These are phyloP conservation scores for Arxiozyma slooffiae DNA, from an alignment of 1,139 yeast genomes.

Conservation along the genomic window DNA sequence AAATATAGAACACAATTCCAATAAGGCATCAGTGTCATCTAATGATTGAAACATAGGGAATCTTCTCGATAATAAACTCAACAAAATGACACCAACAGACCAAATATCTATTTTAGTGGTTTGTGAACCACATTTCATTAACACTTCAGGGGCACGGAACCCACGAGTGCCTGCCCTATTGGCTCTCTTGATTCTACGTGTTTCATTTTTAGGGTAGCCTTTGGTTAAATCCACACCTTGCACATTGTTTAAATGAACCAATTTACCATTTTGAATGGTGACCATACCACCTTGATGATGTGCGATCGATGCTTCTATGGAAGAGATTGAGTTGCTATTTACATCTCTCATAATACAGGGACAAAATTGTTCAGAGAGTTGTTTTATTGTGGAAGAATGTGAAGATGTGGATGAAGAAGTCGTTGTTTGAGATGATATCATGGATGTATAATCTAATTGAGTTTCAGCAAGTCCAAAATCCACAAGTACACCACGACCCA, in stretches of 20 bases:
- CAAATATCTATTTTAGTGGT: conserved; percentile 75
- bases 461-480: conserved; percentile 88
- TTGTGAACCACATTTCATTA: conserved; percentile 80
- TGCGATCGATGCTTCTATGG: conserved; percentile 1
- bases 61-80: conserved; percentile 60
- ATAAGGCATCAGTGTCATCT: conserved; percentile 84
- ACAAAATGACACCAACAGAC: conserved; percentile 83
- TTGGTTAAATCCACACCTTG: conserved; percentile 34
- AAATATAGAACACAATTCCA: conserved; percentile 76
- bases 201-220: conserved; percentile 74
- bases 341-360: conserved; percentile 22
- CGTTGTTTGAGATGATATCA: background rate
- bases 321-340: conserved; percentile 2
- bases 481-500: conserved; percentile 73
- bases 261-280: conserved; percentile 28
- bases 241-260: conserved; percentile 22
- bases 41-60: conserved; percentile 84
- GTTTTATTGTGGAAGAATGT: background rate
- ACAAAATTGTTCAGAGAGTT: conserved; percentile 23
- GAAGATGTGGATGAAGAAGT: background rate
- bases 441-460: conserved; percentile 16
- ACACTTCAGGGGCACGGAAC: conserved; percentile 88
- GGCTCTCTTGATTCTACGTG: conserved; percentile 82
- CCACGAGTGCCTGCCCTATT: conserved; percentile 98
- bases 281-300: conserved; percentile 16